phyloP scores from a whole-genome alignment of 495 filamentous ascomycete genomes.

The Lasiosphaeriaceae sp. region DNA sequence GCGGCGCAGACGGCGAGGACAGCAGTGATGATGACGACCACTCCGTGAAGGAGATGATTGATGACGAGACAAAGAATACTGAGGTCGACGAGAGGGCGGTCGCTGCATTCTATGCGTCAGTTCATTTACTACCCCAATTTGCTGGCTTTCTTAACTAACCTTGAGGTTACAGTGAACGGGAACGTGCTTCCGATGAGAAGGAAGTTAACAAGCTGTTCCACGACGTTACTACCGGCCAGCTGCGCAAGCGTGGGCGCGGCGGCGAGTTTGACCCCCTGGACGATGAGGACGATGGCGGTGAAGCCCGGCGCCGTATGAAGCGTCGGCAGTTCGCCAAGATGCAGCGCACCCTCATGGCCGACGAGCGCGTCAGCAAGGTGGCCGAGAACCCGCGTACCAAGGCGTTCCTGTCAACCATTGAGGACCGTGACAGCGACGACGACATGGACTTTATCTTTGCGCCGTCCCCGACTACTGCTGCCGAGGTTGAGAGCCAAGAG shows the following conservation, averaged over 20 bases:
- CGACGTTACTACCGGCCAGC: slow-evolving; percentile 81
- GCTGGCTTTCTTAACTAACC: neutral
- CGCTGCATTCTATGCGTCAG: slow-evolving; percentile 86
- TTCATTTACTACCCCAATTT: slow-evolving; percentile 15
- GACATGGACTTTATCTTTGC: slow-evolving; percentile 71
- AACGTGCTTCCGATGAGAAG: slow-evolving; percentile 70
- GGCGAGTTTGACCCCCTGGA: slow-evolving; percentile 75
- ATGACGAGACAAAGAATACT: slow-evolving; percentile 66
- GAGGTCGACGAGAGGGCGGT: slow-evolving; percentile 72
- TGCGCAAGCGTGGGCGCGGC: slow-evolving; percentile 68
- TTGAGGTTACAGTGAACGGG: slow-evolving; percentile 50
- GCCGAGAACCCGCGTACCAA: slow-evolving; percentile 85
- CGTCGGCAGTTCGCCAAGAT: slow-evolving; percentile 86
- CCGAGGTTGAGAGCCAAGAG: slow-evolving; percentile 27
- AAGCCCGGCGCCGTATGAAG: slow-evolving; percentile 74
- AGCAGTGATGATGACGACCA: slow-evolving; percentile 59
- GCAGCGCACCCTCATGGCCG: slow-evolving; percentile 82
- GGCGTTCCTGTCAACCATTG: slow-evolving; percentile 85
- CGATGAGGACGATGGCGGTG: slow-evolving; percentile 80
- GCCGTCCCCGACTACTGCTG: slow-evolving; percentile 32
- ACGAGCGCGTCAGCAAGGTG: slow-evolving; percentile 85
- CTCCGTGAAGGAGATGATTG: slow-evolving; percentile 79
- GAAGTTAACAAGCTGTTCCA: slow-evolving; percentile 84
- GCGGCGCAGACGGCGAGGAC: slow-evolving; percentile 85
- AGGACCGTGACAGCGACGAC: slow-evolving; percentile 76